phyloP scores from a whole-genome alignment of 2,329 filamentous ascomycete species.

The Cladorrhinum sp. region DNA sequence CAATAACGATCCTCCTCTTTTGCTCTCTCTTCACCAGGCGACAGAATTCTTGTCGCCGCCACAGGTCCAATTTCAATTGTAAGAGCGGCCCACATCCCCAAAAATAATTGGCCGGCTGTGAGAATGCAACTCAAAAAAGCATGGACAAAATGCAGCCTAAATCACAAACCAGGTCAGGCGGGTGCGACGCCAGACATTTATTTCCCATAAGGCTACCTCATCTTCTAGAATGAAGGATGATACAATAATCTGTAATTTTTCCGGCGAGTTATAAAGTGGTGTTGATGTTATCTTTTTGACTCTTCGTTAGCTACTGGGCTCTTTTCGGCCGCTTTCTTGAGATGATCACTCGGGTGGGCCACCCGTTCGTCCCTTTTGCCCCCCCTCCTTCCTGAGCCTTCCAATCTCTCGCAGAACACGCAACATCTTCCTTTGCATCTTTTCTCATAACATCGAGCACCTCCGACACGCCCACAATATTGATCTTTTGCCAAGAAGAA shows the following conservation, averaged over 20 bases:
- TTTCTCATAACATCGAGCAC: background rate
- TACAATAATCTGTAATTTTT: background rate
- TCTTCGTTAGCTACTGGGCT: background rate
- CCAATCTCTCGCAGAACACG: background rate
- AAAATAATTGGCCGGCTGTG: background rate
- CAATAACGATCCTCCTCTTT: background rate
- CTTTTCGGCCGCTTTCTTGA: background rate
- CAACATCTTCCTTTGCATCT: background rate
- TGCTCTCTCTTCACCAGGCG: background rate
- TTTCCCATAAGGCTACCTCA: background rate
- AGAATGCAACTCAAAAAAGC: constrained; percentile 14
- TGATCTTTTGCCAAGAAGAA: background rate
- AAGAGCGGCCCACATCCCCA: background rate
- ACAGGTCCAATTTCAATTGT: background rate
- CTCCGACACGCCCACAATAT: too few species aligned
- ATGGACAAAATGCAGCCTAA: constrained; percentile 17
- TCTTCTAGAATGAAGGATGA: background rate
- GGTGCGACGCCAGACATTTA: constrained; percentile 9
- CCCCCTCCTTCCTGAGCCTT: background rate
- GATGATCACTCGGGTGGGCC: background rate
- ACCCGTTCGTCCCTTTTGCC: background rate
- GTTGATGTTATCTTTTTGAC: background rate
- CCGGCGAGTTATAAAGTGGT: background rate
- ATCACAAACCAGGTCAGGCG: constrained; percentile 14
- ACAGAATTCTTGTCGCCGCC: background rate